phyloP scores from a whole-genome alignment of 192 early-diverging fungal genomes.

The Cetraspora pellucida region DNA sequence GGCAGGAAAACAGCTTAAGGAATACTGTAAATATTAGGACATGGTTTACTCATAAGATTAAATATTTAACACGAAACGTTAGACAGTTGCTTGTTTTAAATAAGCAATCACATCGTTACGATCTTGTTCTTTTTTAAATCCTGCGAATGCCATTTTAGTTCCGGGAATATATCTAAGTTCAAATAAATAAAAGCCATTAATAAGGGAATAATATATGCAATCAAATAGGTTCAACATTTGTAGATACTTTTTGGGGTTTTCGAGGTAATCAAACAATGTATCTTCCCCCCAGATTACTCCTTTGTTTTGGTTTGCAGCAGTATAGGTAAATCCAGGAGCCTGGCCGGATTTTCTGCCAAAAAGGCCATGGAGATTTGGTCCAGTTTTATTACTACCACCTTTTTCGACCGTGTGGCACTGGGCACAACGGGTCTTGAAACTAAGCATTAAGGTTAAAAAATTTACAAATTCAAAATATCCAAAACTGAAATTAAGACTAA shows the following conservation, averaged over 20 bases:
- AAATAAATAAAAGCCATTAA: neutral
- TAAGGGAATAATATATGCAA: neutral
- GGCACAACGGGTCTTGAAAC: slow-evolving; percentile 98
- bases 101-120: slow-evolving; percentile 89
- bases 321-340: slow-evolving; percentile 88
- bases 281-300: slow-evolving; percentile 86
- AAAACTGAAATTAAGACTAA: neutral
- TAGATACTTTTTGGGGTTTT: slow-evolving; percentile 97
- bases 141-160: slow-evolving; percentile 99
- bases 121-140: slow-evolving; percentile 84
- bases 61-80: too few relatives aligned
- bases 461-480: neutral
- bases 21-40: too few relatives aligned
- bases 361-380: slow-evolving; percentile 93
- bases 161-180: slow-evolving; percentile 67
- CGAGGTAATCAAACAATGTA: slow-evolving; percentile 92
- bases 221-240: neutral
- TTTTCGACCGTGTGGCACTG: slow-evolving; percentile 96
- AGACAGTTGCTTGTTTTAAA: slow-evolving; percentile 74
- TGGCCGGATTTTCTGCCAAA: slow-evolving; percentile 89
- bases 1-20: too few relatives aligned
- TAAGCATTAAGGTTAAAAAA: neutral
- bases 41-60: too few relatives aligned
- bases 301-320: slow-evolving; percentile 87
- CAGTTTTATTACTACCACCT: slow-evolving; percentile 90